phyloP scores from a whole-genome alignment of 306 rosid genomes.

The Heteromeles arbutifolia region DNA sequence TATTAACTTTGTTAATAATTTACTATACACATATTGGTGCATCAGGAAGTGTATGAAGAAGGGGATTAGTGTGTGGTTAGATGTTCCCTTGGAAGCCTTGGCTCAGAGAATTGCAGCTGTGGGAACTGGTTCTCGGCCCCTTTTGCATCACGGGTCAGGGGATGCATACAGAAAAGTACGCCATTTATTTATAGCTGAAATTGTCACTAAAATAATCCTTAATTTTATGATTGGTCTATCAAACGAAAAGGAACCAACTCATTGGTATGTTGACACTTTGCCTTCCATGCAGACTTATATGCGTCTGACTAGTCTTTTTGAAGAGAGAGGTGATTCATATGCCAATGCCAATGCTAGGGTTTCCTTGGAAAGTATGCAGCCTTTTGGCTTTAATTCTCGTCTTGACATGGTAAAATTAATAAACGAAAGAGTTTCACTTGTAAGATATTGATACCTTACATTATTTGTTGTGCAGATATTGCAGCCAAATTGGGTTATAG shows the following conservation, averaged over 20 bases:
- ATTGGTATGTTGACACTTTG: background rate
- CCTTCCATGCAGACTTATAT: constrained; percentile 53
- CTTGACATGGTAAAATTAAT: background rate
- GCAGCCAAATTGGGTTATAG: constrained; percentile 55
- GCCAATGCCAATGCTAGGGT: constrained; percentile 79
- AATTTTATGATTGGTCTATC: background rate
- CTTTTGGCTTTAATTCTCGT: background rate
- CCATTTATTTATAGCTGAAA: constrained; percentile 12
- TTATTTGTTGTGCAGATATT: constrained; percentile 42
- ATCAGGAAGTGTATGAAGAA: constrained; percentile 83
- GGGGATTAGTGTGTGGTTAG: constrained; percentile 89
- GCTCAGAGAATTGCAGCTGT: constrained; percentile 85
- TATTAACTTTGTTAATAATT: background rate
- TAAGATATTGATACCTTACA: background rate
- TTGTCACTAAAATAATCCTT: background rate
- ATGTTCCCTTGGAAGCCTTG: constrained; percentile 88
- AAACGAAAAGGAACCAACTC: background rate
- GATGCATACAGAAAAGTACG: constrained; percentile 68
- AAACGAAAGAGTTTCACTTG: background rate
- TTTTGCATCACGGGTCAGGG: constrained; percentile 69
- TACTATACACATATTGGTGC: background rate
- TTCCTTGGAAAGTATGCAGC: constrained; percentile 63
- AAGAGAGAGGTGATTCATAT: constrained; percentile 72
- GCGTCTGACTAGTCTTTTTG: constrained; percentile 66
- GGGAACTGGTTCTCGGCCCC: constrained; percentile 90